Evolutionary conservation across 108 stramenopile genomes (phyloP), one percentile per base, ranked within the genome.

Genomic region (Nitzschia palea): DNA sequence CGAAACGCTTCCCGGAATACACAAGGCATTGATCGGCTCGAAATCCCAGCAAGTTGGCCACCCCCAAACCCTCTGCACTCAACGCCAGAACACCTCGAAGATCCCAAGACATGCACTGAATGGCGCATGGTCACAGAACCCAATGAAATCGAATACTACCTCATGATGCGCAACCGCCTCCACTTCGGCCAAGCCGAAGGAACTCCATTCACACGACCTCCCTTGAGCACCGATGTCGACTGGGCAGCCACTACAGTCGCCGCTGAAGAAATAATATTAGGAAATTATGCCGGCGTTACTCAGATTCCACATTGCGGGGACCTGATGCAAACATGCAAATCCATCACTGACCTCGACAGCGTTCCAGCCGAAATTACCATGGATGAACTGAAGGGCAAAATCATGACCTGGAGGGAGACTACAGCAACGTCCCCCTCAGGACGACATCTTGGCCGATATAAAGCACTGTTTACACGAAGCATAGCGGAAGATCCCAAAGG

Each of bases 91-190:
- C 10, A 10, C 10, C 37, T 40, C 10, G 37, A 40, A 40, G 37
- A 51, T 18, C 50, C 50, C 5, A 51, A 51, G 18, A 8, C n/a
- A 23, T 10, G 15, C 8, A 6, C 23, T n/a, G n/a, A 51, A 18
- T 51, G 50, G 50, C n/a, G 50, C 20, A 51, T 8, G 23, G 50
- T 51, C 12, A 8, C n/a, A 10, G 18, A 10, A 18, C 50, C 50
- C 6, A 18, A 23, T 51, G 50, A 51, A 51, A 51, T 51, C 5
- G 50, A 51, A 51, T 51, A 23, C 50, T 51, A 51, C 50, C n/a
- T 51, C 50, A 6, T 14, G n/a, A 10, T 51, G 15, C n/a, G 50
- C 8, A 51, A 51, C 23, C 8, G 50, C 8, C 50, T 51, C 6
- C 50, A 51, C 18, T 51, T 51, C n/a, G 50, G 50, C 20, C 50